These are phyloP conservation scores for Sugiyamaella sp. DNA, from an alignment of 1,139 yeast genomes.

Conservation along the genomic window DNA sequence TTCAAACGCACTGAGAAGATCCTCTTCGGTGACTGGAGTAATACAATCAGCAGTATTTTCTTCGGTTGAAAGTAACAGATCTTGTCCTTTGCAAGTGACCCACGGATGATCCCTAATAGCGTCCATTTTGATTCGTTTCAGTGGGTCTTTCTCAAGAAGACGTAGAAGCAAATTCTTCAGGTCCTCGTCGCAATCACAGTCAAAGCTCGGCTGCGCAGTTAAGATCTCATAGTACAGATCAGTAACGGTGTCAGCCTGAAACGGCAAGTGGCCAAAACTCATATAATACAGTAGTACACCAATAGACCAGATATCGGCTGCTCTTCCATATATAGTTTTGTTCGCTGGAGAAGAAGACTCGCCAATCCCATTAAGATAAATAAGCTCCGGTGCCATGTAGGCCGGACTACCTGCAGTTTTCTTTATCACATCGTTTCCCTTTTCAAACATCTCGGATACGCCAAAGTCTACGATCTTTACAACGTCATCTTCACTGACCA, in stretches of 20 bases:
- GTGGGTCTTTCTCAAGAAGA: conserved; percentile 56
- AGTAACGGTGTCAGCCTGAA: conserved; percentile 46
- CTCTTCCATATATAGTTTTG: conserved; percentile 53
- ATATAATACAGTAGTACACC: conserved; percentile 62
- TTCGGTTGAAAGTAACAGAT: conserved; percentile 41
- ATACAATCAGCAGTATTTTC: conserved; percentile 44
- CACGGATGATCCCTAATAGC: conserved; percentile 62
- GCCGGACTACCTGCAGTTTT: conserved; percentile 88
- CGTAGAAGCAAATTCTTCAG: conserved; percentile 28
- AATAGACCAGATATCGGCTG: conserved; percentile 79
- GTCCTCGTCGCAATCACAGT: conserved; percentile 17
- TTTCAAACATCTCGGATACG: conserved; percentile 69
- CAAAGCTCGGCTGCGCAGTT: conserved; percentile 31
- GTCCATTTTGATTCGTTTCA: conserved; percentile 55
- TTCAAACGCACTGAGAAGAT: conserved; percentile 45
- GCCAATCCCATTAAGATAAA: conserved; percentile 45
- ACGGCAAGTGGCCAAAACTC: conserved; percentile 46
- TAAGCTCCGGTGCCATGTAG: conserved; percentile 80
- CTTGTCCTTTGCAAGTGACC: conserved; percentile 50
- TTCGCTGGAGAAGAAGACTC: background rate
- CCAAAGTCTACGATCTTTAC: conserved; percentile 97
- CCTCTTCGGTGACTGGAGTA: conserved; percentile 46
- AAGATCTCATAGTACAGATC: conserved; percentile 51
- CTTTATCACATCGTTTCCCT: conserved; percentile 50
- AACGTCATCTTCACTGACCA: conserved; percentile 69